These are phyloP conservation scores for Tylopilus sp. DNA, from an alignment of 1,284 basidiomycete genomes.

Conservation along the genomic window DNA sequence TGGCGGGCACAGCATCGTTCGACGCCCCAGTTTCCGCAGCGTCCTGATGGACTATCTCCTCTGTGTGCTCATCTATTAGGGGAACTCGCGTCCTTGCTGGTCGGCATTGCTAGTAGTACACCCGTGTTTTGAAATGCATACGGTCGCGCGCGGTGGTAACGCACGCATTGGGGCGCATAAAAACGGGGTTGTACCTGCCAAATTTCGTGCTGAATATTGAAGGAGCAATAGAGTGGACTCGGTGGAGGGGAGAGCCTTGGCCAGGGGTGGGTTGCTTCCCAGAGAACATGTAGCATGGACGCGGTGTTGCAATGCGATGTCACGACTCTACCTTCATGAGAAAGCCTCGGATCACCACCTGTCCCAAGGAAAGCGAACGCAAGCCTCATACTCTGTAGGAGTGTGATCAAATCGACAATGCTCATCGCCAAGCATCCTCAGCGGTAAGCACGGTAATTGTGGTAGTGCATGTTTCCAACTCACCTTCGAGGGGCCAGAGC, in stretches of 20 bases:
- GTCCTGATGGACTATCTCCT: slow-evolving; percentile 1
- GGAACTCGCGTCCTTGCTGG: background rate
- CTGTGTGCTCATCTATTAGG: slow-evolving; percentile 6
- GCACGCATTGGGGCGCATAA: background rate
- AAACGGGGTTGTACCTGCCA: background rate
- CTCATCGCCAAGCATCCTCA: too few species aligned
- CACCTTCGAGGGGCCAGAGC: too few species aligned
- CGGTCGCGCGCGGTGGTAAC: background rate
- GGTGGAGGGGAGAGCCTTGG: slow-evolving; percentile 36
- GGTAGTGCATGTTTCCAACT: too few species aligned
- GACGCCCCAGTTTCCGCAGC: slow-evolving; percentile 21
- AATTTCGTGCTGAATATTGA: rapidly evolving
- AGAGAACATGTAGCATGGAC: too few species aligned
- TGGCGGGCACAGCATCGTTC: slow-evolving; percentile 28
- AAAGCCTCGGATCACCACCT: background rate
- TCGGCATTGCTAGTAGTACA: background rate
- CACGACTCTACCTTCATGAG: too few species aligned
- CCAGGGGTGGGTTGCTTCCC: slow-evolving; percentile 31
- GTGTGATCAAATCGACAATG: too few species aligned
- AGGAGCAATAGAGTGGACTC: too few species aligned
- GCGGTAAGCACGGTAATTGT: too few species aligned
- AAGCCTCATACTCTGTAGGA: too few species aligned
- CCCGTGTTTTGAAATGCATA: too few species aligned
- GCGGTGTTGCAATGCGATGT: too few species aligned
- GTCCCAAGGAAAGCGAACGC: too few species aligned